Conservation (phyloP, 1,139 yeast genomes). For the Spathaspora sp. region DNA sequence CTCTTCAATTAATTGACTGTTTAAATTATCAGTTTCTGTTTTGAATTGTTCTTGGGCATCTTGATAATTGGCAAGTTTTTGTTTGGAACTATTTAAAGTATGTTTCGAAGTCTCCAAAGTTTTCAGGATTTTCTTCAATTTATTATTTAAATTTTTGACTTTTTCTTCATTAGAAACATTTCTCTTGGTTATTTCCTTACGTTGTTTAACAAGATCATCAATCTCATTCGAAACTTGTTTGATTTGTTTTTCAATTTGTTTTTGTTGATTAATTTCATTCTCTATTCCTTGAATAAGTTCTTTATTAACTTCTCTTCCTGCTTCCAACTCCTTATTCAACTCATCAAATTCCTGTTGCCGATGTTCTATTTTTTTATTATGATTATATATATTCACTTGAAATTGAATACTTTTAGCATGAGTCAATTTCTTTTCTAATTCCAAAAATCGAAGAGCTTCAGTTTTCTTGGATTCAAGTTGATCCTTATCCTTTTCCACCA, state of each 20-base stretch:
- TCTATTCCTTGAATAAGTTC: constrained; percentile 44
- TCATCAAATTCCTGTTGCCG: constrained; percentile 32
- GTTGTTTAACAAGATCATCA: constrained; percentile 13
- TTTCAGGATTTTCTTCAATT: constrained; percentile 63
- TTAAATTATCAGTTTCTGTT: constrained; percentile 45
- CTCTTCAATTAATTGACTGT: constrained; percentile 50
- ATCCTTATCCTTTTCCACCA: constrained; percentile 76
- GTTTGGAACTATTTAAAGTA: constrained; percentile 40
- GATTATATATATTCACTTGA: constrained; percentile 52
- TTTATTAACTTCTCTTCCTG: constrained; percentile 49
- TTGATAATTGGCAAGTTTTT: constrained; percentile 47
- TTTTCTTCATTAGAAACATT: constrained; percentile 75
- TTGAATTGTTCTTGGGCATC: constrained; percentile 42
- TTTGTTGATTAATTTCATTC: constrained; percentile 21
- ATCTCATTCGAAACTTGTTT: constrained; percentile 31
- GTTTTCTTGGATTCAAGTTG: constrained; percentile 68
- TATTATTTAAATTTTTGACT: constrained; percentile 59
- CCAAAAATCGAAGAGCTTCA: constrained; percentile 66
- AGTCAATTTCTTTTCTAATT: constrained; percentile 61
- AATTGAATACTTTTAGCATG: constrained; percentile 54
- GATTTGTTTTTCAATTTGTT: constrained; percentile 30
- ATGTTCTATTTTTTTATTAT: constrained; percentile 39
- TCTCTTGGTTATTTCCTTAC: constrained; percentile 43
- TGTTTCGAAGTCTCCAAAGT: constrained; percentile 37
- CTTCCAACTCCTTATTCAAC: constrained; percentile 42